A percentile compares a stretch with the other conserved stretches of the same genome.
Conservation (phyloP, 2,329 filamentous ascomycete species). For the Colletotrichum filicis region DNA sequence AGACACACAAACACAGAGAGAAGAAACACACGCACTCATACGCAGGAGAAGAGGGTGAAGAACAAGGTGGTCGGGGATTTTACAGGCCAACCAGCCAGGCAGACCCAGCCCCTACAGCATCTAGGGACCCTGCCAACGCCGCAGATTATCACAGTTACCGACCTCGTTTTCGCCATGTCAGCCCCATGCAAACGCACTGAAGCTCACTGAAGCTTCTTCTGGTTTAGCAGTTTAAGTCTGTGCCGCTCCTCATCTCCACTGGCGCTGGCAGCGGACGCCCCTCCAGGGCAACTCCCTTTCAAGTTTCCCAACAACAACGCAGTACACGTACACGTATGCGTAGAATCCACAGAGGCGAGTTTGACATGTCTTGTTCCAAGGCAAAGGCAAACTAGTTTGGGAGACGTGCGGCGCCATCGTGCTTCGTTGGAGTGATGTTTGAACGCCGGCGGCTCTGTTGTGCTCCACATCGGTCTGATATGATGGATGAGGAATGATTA, state of each 20-base stretch:
- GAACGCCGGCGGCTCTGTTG: not conserved
- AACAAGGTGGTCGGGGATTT: constrained; percentile 1
- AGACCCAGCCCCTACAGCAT: constrained; percentile 5
- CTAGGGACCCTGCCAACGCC: constrained; percentile 14
- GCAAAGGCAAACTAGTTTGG: not conserved
- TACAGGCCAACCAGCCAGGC: not conserved
- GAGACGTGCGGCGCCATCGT: not conserved
- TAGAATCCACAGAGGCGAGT: constrained; percentile 13
- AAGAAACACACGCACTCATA: not conserved
- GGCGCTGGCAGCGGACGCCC: constrained; percentile 4
- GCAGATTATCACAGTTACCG: not conserved
- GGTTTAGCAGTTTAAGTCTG: not conserved
- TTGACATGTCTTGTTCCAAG: not conserved
- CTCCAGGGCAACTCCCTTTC: not conserved
- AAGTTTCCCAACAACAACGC: not conserved
- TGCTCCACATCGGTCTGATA: constrained; percentile 21
- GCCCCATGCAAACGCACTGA: not conserved
- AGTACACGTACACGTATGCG: constrained; percentile 2
- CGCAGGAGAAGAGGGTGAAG: not conserved
- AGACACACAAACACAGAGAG: not conserved
- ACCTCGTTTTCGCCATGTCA: not conserved
- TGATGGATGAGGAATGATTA: not conserved
- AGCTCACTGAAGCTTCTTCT: not conserved
- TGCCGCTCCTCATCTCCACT: constrained; percentile 24
- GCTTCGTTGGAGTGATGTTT: not conserved